These are phyloP conservation scores for Trichoderma sp. DNA, from an alignment of 2,329 filamentous ascomycete species.

Conservation along the genomic window DNA sequence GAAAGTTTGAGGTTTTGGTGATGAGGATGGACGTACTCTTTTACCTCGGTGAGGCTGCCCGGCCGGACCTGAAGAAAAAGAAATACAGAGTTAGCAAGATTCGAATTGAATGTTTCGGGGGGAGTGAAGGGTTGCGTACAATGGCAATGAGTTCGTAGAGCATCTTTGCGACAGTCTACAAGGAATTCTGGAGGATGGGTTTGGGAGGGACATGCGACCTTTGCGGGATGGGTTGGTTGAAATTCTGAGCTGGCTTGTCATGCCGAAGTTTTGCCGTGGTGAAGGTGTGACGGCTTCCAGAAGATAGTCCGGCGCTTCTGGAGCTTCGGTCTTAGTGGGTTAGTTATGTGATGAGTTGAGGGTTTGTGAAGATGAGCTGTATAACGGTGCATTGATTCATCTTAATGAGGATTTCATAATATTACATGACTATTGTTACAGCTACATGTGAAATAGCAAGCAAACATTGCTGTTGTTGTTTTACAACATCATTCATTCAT, in stretches of 20 bases:
- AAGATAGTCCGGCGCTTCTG: not conserved
- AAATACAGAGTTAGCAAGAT: constrained; percentile 22
- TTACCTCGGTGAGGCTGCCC: constrained; percentile 84
- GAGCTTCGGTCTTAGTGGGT: not conserved
- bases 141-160: constrained; percentile 97
- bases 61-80: constrained; percentile 70
- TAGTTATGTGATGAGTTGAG: not conserved
- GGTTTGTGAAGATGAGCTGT: not conserved
- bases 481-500: not conserved
- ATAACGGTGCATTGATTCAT: not conserved
- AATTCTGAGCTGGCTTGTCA: constrained; percentile 4
- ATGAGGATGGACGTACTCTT: constrained; percentile 72
- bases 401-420: not conserved
- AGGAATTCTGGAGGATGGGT: not conserved
- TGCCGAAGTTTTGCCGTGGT: constrained; percentile 34
- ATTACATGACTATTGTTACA: not conserved
- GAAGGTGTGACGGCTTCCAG: constrained; percentile 12
- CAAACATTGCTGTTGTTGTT: not conserved
- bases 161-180: constrained; percentile 57
- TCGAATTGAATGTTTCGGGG: not conserved
- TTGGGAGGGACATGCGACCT: constrained; percentile 13
- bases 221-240: constrained; percentile 26
- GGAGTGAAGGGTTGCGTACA: constrained; percentile 52
- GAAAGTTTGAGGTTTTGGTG: not conserved
- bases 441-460: accelerated